Evolutionary conservation across 768 basidiomycete species (phyloP).

Genomic region (Boletus bicolor): DNA sequence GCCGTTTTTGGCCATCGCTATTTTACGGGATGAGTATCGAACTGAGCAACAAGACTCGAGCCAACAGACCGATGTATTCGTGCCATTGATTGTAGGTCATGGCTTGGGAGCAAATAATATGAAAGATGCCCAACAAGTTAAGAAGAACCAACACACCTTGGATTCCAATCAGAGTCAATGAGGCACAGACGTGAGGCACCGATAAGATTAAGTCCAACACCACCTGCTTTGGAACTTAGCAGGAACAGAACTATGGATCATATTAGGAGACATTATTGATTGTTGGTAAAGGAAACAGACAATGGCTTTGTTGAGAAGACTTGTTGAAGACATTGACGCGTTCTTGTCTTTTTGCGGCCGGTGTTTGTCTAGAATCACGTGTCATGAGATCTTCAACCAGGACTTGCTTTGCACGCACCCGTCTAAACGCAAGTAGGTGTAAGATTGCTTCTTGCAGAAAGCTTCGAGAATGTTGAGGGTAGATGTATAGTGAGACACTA

Average conservation of each 20-base stretch:
- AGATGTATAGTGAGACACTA: conserved; percentile 96
- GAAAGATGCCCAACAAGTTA: neutral
- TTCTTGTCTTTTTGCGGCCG: conserved; percentile 74
- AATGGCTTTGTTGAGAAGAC: conserved; percentile 64
- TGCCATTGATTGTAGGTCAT: conserved; percentile 96
- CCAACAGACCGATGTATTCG: conserved; percentile 78
- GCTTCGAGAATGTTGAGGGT: conserved; percentile 91
- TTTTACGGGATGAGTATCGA: conserved; percentile 9
- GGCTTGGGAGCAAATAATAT: conserved; percentile 39
- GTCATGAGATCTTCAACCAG: conserved; percentile 1
- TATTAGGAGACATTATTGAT: conserved; percentile 1
- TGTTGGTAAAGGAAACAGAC: conserved; percentile 37
- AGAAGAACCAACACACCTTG: conserved; percentile 47
- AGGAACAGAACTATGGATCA: conserved; percentile 72
- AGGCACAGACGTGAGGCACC: conserved; percentile 87
- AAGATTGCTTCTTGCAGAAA: conserved; percentile 72
- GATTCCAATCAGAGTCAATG: conserved; percentile 94
- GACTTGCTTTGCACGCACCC: conserved; percentile 46
- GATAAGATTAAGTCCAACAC: conserved; percentile 89
- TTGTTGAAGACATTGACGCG: conserved; percentile 89
- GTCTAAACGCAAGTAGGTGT: conserved; percentile 82
- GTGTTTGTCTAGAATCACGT: conserved; percentile 57
- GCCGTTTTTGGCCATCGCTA: conserved; percentile 91
- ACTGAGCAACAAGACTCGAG: neutral
- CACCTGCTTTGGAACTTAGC: conserved; percentile 92